These are phyloP conservation scores for Cicer pinnatifidum DNA, from an alignment of 306 rosid species.

Conservation along the genomic window DNA sequence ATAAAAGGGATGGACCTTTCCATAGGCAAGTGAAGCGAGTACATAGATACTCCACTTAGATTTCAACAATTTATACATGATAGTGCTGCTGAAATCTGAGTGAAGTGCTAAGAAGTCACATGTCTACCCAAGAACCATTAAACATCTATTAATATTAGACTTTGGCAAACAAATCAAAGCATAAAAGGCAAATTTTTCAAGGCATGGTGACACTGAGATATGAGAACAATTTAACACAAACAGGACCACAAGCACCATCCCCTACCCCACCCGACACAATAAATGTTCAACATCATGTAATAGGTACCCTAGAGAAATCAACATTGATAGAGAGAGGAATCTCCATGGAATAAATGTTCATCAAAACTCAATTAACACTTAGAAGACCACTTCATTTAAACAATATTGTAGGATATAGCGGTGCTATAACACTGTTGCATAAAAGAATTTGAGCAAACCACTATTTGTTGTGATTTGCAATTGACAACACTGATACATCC, in stretches of 20 bases:
- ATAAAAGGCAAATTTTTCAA: neutral
- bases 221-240: neutral
- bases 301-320: neutral
- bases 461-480: too few relatives aligned
- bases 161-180: neutral
- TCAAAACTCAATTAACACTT: constrained; percentile 15
- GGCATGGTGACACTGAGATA: neutral
- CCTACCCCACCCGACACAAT: neutral
- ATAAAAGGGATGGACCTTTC: neutral
- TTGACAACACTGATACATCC: neutral
- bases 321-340: neutral
- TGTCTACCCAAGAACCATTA: constrained; percentile 2
- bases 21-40: neutral
- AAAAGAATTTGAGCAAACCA: too few relatives aligned
- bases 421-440: too few relatives aligned
- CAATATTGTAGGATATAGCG: too few relatives aligned
- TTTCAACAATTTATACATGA: neutral
- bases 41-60: neutral
- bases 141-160: neutral
- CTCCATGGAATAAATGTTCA: constrained; percentile 19
- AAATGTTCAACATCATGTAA: constrained; percentile 15
- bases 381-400: neutral
- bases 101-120: neutral
- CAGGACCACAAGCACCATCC: neutral
- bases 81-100: neutral